Percentiles rank a stretch among this genome's conserved stretches.
These are phyloP conservation scores for Adansonia madagascariensis DNA, from an alignment of 441 rosid genomes.

Conservation along the genomic window DNA sequence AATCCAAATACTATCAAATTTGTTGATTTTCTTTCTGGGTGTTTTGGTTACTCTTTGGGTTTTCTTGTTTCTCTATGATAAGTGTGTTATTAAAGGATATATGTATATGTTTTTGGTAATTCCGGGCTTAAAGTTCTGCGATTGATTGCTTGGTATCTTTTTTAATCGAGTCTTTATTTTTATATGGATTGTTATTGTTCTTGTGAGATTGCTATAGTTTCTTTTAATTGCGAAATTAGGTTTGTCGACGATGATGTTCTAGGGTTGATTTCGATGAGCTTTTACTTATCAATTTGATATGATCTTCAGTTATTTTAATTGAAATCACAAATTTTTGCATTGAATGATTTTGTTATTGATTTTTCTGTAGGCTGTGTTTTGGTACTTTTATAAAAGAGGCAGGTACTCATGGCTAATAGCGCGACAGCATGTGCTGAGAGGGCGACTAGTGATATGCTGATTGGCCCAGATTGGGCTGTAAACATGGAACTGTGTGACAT, in stretches of 20 bases:
- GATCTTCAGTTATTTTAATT: conserved; percentile 15
- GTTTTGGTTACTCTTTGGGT: not conserved
- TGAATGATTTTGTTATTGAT: conserved; percentile 26
- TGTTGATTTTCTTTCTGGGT: conserved; percentile 15
- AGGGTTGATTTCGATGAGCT: not conserved
- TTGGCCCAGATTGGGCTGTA: conserved; percentile 97
- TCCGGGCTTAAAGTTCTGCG: too few species aligned
- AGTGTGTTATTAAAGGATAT: not conserved
- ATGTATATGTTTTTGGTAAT: not conserved
- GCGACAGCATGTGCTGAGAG: conserved; percentile 89
- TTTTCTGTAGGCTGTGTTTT: conserved; percentile 21
- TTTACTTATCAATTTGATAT: conserved; percentile 23
- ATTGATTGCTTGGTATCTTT: not conserved
- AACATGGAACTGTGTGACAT: conserved; percentile 91
- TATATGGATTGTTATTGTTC: not conserved
- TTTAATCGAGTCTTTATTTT: not conserved
- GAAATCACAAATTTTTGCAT: not conserved
- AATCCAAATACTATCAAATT: not conserved
- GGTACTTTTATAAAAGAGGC: conserved; percentile 20
- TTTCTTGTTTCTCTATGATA: conserved; percentile 3
- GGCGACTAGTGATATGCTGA: conserved; percentile 84
- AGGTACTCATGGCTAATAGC: conserved; percentile 57
- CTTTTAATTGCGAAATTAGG: conserved; percentile 14
- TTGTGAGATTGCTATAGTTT: not conserved
- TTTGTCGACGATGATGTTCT: conserved; percentile 20